Evolutionary conservation across 1,284 basidiomycete genomes (phyloP).

Genomic region (Papiliotrema fonsecae): DNA sequence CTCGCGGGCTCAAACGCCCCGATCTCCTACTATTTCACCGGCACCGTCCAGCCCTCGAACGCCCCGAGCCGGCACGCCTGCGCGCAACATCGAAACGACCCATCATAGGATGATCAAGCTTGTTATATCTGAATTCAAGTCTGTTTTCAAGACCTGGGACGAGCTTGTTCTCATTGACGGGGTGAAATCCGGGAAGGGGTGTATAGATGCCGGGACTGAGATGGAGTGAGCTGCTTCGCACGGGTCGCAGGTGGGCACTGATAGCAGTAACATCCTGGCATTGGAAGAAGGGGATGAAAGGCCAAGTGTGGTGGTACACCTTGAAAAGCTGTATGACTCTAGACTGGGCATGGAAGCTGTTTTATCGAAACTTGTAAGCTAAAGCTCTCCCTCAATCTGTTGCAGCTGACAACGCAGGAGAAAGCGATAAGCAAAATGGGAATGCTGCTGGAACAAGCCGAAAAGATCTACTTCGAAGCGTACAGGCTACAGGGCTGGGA

Average conservation of each 20-base stretch:
- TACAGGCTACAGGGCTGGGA: slow-evolving; percentile 22
- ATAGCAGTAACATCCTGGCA: slow-evolving; percentile 31
- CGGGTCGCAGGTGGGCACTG: not conserved
- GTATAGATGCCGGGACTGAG: slow-evolving; percentile 32
- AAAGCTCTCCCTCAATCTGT: not conserved
- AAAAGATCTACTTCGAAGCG: slow-evolving; percentile 39
- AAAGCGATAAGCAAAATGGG: slow-evolving; percentile 30
- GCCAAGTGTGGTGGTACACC: slow-evolving; percentile 24
- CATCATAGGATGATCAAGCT: slow-evolving; percentile 42
- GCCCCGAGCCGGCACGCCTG: not conserved
- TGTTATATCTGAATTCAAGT: slow-evolving; percentile 30
- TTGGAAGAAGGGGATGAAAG: slow-evolving; percentile 29
- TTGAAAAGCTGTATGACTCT: slow-evolving; percentile 15
- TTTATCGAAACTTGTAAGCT: slow-evolving; percentile 34
- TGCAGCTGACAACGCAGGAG: slow-evolving; percentile 18
- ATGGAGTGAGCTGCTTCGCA: slow-evolving; percentile 31
- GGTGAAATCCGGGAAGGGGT: slow-evolving; percentile 36
- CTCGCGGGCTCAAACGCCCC: slow-evolving; percentile 44
- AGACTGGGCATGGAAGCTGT: slow-evolving; percentile 17
- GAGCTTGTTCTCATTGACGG: slow-evolving; percentile 38
- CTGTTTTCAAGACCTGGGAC: slow-evolving; percentile 37
- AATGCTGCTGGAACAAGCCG: slow-evolving; percentile 35
- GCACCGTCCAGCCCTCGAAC: slow-evolving; percentile 2
- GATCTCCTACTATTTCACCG: slow-evolving; percentile 30
- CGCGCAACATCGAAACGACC: slow-evolving; percentile 26